phyloP scores from a whole-genome alignment of 106 monocot genomes.

The Posidonia australis region DNA sequence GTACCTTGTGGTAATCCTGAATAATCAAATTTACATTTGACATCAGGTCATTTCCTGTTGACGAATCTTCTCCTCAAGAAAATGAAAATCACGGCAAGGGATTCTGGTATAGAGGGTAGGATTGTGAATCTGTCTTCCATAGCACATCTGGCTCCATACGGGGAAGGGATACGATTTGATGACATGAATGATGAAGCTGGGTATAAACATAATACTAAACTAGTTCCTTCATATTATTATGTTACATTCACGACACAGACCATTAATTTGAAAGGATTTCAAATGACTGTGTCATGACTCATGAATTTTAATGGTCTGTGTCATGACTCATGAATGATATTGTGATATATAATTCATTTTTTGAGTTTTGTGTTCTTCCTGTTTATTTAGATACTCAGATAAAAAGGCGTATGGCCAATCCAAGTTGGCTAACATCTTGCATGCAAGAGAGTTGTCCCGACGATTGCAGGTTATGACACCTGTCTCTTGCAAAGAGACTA shows the following conservation, averaged over 20 bases:
- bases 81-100: slow-evolving; percentile 60
- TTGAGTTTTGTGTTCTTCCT: not conserved
- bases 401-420: slow-evolving; percentile 20
- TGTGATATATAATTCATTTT: too few relatives aligned
- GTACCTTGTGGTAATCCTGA: too few relatives aligned
- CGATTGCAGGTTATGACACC: slow-evolving; percentile 9
- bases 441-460: slow-evolving; percentile 16
- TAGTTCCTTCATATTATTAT: not conserved
- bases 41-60: slow-evolving; percentile 70
- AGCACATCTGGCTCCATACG: slow-evolving; percentile 44
- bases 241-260: too few relatives aligned
- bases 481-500: too few relatives aligned
- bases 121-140: slow-evolving; percentile 85
- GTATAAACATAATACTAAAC: slow-evolving; percentile 8
- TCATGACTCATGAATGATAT: too few relatives aligned
- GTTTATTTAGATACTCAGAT: slow-evolving; percentile 7
- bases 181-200: slow-evolving; percentile 33
- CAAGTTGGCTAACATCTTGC: slow-evolving; percentile 18
- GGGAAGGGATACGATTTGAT: slow-evolving; percentile 56
- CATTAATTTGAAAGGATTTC: too few relatives aligned
- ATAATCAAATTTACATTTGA: not conserved
- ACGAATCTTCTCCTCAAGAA: slow-evolving; percentile 86
- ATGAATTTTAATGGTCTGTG: too few relatives aligned
- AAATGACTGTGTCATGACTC: too few relatives aligned
- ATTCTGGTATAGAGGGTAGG: slow-evolving; percentile 57